Evolutionary conservation across 345 rosid species (phyloP).

Genomic region (Gynandropsis gynandra): DNA sequence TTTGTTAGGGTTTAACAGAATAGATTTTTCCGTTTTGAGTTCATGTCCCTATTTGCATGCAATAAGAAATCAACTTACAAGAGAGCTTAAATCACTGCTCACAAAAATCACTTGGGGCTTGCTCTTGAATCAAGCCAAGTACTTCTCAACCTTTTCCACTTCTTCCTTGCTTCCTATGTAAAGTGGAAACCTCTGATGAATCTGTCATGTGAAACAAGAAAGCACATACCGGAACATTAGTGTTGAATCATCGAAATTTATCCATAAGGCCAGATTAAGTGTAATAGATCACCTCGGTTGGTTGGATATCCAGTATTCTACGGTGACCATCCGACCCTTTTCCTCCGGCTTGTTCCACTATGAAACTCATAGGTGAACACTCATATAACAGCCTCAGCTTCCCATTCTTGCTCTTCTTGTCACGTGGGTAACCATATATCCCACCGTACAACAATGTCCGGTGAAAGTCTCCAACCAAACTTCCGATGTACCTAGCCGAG

Average conservation of each 20-base stretch:
- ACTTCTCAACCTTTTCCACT: constrained; percentile 89
- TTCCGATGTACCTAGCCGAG: constrained; percentile 86
- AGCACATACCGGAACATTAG: background rate
- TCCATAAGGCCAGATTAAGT: background rate
- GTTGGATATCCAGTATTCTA: constrained; percentile 74
- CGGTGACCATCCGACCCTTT: constrained; percentile 88
- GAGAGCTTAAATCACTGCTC: constrained; percentile 6
- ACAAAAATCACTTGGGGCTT: constrained; percentile 16
- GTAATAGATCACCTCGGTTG: constrained; percentile 48
- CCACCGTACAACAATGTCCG: constrained; percentile 81
- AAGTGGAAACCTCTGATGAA: constrained; percentile 85
- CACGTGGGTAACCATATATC: constrained; percentile 91
- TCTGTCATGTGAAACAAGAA: constrained; percentile 29
- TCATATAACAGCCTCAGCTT: constrained; percentile 86
- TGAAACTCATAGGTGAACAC: constrained; percentile 96
- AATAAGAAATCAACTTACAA: constrained; percentile 20
- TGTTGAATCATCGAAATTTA: background rate
- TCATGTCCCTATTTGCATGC: constrained; percentile 18
- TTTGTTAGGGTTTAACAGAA: no score
- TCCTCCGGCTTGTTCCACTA: constrained; percentile 93
- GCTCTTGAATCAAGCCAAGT: constrained; percentile 50
- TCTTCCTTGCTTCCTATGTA: constrained; percentile 89
- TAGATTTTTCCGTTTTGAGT: constrained; percentile 4
- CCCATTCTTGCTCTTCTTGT: constrained; percentile 87
- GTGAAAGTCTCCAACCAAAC: constrained; percentile 95